Conservation (phyloP, 2,329 filamentous ascomycete species). For the Botrytis galanthina region DNA sequence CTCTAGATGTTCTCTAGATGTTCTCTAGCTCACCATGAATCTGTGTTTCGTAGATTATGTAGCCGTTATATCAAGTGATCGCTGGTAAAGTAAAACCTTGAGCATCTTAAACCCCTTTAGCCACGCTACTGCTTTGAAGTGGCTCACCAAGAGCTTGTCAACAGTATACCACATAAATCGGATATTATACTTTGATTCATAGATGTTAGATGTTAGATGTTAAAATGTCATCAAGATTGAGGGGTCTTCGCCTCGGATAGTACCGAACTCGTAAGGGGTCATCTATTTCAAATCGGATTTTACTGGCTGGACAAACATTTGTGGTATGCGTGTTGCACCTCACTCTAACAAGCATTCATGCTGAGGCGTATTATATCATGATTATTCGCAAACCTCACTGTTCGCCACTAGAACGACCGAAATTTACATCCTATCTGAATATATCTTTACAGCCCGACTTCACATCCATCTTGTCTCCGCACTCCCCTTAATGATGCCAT, state of each 20-base stretch:
- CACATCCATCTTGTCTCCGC: constrained; percentile 33
- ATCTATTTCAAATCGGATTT: neutral
- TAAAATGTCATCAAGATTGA: neutral
- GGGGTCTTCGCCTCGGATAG: neutral
- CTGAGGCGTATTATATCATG: neutral
- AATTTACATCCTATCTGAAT: neutral
- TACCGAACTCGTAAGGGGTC: neutral
- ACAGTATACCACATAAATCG: neutral
- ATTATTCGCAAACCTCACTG: neutral
- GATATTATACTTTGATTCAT: neutral
- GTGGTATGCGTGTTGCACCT: neutral
- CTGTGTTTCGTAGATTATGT: neutral
- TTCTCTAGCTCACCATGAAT: neutral
- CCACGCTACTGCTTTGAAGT: neutral
- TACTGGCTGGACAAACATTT: neutral
- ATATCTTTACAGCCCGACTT: neutral
- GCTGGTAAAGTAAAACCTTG: neutral
- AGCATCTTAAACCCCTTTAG: neutral
- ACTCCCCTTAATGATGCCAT: constrained; percentile 49
- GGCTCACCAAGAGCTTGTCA: neutral
- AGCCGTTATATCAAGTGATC: neutral
- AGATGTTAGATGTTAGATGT: neutral
- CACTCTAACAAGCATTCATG: neutral
- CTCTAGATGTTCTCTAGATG: neutral
- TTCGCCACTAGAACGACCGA: neutral